Evolutionary conservation across 768 basidiomycete species (phyloP).

Genomic region (Boletus sensibilis): DNA sequence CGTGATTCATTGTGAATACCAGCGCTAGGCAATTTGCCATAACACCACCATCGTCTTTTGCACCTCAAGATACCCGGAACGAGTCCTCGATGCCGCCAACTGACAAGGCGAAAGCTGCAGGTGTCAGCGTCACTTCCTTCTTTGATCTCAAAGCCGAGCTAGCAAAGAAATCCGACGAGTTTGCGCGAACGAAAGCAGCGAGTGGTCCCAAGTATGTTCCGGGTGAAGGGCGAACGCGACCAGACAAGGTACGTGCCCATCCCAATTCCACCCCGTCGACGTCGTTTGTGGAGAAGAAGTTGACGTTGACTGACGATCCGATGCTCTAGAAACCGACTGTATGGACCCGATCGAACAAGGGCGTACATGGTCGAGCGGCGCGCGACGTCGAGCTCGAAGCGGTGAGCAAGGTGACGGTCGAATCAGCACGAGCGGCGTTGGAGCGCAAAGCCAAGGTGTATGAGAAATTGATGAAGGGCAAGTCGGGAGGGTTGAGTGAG

Average conservation of each 20-base stretch:
- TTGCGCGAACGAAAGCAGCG: conserved; percentile 61
- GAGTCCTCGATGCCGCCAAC: conserved; percentile 42
- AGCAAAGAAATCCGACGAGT: conserved; percentile 51
- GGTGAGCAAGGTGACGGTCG: conserved; percentile 66
- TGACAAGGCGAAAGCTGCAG: conserved; percentile 61
- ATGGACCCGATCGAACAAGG: conserved; percentile 78
- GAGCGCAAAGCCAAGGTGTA: conserved; percentile 82
- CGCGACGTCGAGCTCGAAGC: conserved; percentile 72
- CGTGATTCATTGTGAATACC: conserved; percentile 4
- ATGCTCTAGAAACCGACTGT: conserved; percentile 63
- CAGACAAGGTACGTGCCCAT: conserved; percentile 58
- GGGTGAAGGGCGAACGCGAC: conserved; percentile 57
- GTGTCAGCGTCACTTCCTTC: conserved; percentile 72
- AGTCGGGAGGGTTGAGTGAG: conserved; percentile 74
- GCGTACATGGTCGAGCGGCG: conserved; percentile 58
- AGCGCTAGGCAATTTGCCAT: not conserved
- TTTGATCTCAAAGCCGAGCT: conserved; percentile 74
- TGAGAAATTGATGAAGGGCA: conserved; percentile 73
- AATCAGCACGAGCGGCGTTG: conserved; percentile 66
- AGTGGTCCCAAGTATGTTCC: conserved; percentile 51
- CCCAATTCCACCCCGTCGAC: not conserved
- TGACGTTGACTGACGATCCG: not conserved
- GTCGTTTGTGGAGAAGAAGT: not conserved
- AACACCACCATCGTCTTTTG: not conserved
- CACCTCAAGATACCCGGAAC: conserved; percentile 5